Base-by-base conservation (phyloP, 2,329 filamentous ascomycete genomes). In the Ascochyta koolunga region DNA sequence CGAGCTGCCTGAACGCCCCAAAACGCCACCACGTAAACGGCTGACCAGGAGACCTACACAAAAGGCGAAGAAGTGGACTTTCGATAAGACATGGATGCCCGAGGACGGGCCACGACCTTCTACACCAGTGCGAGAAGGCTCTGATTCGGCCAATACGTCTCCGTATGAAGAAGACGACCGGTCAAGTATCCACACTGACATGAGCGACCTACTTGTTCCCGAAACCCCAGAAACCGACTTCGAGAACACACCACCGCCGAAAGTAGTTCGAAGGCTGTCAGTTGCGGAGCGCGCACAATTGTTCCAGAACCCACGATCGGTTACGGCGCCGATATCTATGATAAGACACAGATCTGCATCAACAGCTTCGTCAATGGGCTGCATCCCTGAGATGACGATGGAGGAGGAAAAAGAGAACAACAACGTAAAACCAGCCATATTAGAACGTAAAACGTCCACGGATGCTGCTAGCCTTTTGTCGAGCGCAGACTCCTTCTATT, bases 1-100 rank as follows among this genome's bases (percentile, higher is more conserved):
- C 10, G 83, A 88, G 44, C 77, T 95, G 16, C 90, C 90, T 0
- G 86, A 90, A 64, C 80, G 83, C 51, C 86, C 87, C 10, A 80
- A 83, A 61, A 84, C 83, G 1, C 88, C 87, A 1, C 78, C 85
- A 45, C 61, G 63, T 11, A 61, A 59, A 42, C 61, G 47, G 7
- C 51, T 56, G n/a, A 86, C 84, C 46, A 86, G 82, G 67, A 89
- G 87, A 75, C 86, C 89, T 13, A 69, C 64, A 36, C 62, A 66
- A 2, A 80, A 76, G 59, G 81, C 80, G 59, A 81, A 81, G 71
- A 78, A 77, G 62, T 81, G 79, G 79, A 75, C 71, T 37, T 67
- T 80, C 41, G 73, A 80, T 53, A 75, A 76, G 50, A 76, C 74
- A 5, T 82, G 79, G 79, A 75, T 76, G 54, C 79, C 79, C 11